Conservation (phyloP, 2,329 filamentous ascomycete species). For the Pestalotiopsis sp. region DNA sequence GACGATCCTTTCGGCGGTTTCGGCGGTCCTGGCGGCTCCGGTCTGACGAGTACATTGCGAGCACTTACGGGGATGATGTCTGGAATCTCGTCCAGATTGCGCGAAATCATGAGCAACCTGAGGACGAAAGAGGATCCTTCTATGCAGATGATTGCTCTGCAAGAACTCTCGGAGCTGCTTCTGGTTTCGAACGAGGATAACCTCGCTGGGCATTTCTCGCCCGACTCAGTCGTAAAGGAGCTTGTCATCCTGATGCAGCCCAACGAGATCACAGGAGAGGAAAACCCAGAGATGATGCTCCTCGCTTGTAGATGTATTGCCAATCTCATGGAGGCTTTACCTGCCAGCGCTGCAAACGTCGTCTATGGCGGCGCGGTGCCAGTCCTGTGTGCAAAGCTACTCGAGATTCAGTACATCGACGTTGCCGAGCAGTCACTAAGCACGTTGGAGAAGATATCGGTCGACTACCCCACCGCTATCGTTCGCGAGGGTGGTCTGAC, state of each 20-base stretch:
- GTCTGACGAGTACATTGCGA: slow-evolving; percentile 78
- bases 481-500: slow-evolving; percentile 94
- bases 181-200: slow-evolving; percentile 97
- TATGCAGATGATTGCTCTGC: slow-evolving; percentile 86
- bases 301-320: slow-evolving; percentile 93
- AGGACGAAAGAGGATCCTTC: slow-evolving; percentile 84
- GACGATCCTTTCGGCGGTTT: slow-evolving; percentile 68
- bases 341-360: slow-evolving; percentile 89
- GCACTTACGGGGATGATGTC: slow-evolving; percentile 92
- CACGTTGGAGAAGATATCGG: slow-evolving; percentile 95
- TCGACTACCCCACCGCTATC: slow-evolving; percentile 93
- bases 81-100: slow-evolving; percentile 76
- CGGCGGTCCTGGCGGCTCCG: slow-evolving; percentile 65
- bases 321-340: slow-evolving; percentile 96
- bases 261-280: slow-evolving; percentile 78
- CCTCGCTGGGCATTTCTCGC: slow-evolving; percentile 89
- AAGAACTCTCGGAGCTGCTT: slow-evolving; percentile 90
- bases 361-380: slow-evolving; percentile 97
- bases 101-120: slow-evolving; percentile 76
- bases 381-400: slow-evolving; percentile 88
- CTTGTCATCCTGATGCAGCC: slow-evolving; percentile 90
- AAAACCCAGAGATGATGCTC: slow-evolving; percentile 97
- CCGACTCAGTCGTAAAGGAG: slow-evolving; percentile 94
- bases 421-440: slow-evolving; percentile 95
- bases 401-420: slow-evolving; percentile 97